Conservation (phyloP, 1,284 basidiomycete species). For the Boletellus sp. region DNA sequence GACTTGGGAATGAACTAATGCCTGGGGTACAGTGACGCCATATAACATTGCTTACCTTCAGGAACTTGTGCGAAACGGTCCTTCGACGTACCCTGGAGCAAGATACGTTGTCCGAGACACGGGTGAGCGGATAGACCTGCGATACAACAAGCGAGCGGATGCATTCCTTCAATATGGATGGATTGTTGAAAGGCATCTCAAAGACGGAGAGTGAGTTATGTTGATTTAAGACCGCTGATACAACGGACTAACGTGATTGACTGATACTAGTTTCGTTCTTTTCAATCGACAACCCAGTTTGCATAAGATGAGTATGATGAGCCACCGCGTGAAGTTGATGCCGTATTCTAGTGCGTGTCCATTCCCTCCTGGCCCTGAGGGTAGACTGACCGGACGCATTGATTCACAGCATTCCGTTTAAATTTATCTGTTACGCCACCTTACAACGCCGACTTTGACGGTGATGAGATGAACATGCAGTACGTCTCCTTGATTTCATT, state of each 20-base stretch:
- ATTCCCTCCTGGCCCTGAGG: neutral
- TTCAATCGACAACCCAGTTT: slow-evolving; percentile 98
- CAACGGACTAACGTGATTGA: slow-evolving; percentile 7
- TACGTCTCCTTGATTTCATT: slow-evolving; percentile 42
- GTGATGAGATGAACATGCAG: slow-evolving; percentile 99
- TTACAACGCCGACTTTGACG: slow-evolving; percentile 98
- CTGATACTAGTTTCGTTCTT: slow-evolving; percentile 69
- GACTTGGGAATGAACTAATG: slow-evolving; percentile 1
- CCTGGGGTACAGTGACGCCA: slow-evolving; percentile 71
- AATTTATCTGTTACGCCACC: slow-evolving; percentile 94
- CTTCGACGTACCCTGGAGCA: slow-evolving; percentile 93
- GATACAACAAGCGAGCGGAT: slow-evolving; percentile 97
- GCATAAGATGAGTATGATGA: slow-evolving; percentile 99
- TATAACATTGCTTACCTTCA: slow-evolving; percentile 96
- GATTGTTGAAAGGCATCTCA: slow-evolving; percentile 97
- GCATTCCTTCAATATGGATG: slow-evolving; percentile 97
- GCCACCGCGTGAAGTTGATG: slow-evolving; percentile 96
- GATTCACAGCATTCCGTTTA: slow-evolving; percentile 78
- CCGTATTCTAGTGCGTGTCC: slow-evolving; percentile 87
- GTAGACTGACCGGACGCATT: slow-evolving; percentile 19
- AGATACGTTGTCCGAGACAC: slow-evolving; percentile 97
- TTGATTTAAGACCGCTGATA: neutral
- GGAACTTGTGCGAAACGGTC: slow-evolving; percentile 95
- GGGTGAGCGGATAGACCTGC: slow-evolving; percentile 94
- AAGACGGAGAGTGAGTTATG: slow-evolving; percentile 88